A percentile compares a stretch with the other conserved stretches of the same genome.
Evolutionary conservation across 192 early-diverging fungal species (phyloP).

Genomic region (Piromyces finnis): DNA sequence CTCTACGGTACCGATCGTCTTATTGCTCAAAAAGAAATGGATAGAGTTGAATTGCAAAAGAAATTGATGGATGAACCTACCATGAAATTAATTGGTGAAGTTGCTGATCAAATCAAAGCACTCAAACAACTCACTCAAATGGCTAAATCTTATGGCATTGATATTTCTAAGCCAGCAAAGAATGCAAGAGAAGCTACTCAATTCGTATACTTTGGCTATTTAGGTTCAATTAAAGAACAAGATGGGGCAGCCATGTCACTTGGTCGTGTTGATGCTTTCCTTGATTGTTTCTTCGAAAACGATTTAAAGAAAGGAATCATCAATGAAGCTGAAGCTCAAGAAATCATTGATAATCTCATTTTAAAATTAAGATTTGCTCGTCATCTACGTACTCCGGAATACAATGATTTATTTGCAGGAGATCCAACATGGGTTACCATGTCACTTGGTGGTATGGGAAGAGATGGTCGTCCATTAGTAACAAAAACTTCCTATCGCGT

Average conservation of each 20-base stretch:
- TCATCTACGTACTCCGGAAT: slow-evolving; percentile 4
- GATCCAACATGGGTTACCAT: slow-evolving; percentile 7
- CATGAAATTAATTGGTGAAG: too few species aligned
- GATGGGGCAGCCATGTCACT: too few species aligned
- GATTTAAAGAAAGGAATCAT: slow-evolving; percentile 1
- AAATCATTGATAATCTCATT: slow-evolving; percentile 5
- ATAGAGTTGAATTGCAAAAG: too few species aligned
- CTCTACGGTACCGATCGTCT: too few species aligned
- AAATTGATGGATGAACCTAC: too few species aligned
- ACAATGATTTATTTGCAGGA: slow-evolving; percentile 6
- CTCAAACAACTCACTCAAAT: too few species aligned
- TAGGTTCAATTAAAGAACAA: slow-evolving; percentile 6
- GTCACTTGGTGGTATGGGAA: slow-evolving; percentile 3
- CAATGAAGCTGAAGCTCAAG: slow-evolving; percentile 1
- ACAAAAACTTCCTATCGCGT: slow-evolving; percentile 4
- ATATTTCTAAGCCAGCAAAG: too few species aligned
- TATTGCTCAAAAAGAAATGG: too few species aligned
- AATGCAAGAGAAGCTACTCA: slow-evolving; percentile 4
- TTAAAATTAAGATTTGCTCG: slow-evolving; percentile 7
- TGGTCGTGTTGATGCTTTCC: slow-evolving; percentile 7
- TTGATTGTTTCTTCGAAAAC: slow-evolving; percentile 4
- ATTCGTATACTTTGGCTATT: slow-evolving; percentile 4
- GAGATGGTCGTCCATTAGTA: slow-evolving; percentile 3
- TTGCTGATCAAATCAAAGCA: too few species aligned
- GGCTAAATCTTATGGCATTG: too few species aligned